Base-by-base conservation (phyloP, 2,329 filamentous ascomycete species). In the Zasmidium angulare region DNA sequence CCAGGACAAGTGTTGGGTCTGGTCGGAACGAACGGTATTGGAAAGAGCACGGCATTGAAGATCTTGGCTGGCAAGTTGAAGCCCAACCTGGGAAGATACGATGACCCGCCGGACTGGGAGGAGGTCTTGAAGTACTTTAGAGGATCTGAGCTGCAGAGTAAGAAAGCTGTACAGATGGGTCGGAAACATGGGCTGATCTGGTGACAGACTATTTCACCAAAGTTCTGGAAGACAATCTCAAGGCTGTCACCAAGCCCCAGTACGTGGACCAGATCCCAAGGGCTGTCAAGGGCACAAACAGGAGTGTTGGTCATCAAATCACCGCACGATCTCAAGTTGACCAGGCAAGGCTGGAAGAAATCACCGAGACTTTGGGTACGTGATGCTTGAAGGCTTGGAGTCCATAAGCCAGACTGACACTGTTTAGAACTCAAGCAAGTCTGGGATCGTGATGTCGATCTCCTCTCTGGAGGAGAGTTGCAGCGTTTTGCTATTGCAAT, bases 11-110 rank as follows among this genome's bases (percentile, higher is more conserved):
- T 99, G 26, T 81, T 99, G 59, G 95, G 95, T 82, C 84, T 99
- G 54, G 96, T 99, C 48, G 96, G 95, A 77, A 98, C 95, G 71
- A 99, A 99, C 86, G 95, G 96, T 91, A 99, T 98, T 72, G 95
- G 95, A 79, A 99, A 99, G 86, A 97, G 92, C 81, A 99, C 95
- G n/a, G 96, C 95, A 9, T 82, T 99, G 77, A 99, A 99, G 84
- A 97, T 99, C 76, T 87, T 99, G 71, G 96, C 91, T 72, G 95
- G 95, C 74, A 99, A 98, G 81, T 84, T 99, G 72, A 99, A 99
- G 86, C 95, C 95, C 61, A 99, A 99, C 77, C 78, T 99, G 78
- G 95, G 96, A 67, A 86, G 89, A 74, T 96, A 90, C 75, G 93
- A 98, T 68, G 96, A 98, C 78, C 93, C 95, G 9, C 96, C 95